Conservation (phyloP, 106 monocot species). For the Phalaenopsis aphrodite region DNA sequence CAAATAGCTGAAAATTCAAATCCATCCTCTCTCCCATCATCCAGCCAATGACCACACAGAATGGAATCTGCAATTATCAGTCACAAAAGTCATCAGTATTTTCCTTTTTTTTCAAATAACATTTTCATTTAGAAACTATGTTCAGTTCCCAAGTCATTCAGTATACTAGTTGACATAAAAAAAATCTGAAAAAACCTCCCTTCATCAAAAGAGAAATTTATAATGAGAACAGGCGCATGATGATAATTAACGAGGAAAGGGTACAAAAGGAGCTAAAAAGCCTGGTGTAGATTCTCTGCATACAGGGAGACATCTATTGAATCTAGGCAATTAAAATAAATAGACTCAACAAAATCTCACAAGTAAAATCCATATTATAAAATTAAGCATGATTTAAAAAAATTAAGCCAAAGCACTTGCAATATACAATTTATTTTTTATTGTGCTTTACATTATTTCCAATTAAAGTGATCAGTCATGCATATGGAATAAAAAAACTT, state of each 20-base stretch:
- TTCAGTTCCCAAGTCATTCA: background rate
- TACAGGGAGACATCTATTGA: background rate
- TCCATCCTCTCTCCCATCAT: constrained; percentile 79
- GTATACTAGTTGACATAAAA: background rate
- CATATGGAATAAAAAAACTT: background rate
- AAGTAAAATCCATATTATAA: background rate
- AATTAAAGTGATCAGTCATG: background rate
- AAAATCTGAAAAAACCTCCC: background rate
- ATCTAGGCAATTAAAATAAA: background rate
- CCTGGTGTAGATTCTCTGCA: background rate
- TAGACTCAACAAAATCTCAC: background rate
- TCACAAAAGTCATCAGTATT: constrained; percentile 5
- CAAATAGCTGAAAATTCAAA: constrained; percentile 90
- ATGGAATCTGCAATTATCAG: constrained; percentile 61
- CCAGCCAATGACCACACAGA: constrained; percentile 94
- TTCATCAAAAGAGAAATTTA: background rate
- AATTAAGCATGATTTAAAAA: background rate
- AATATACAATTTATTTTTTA: background rate
- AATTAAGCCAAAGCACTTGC: background rate
- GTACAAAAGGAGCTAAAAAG: background rate
- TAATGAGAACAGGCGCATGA: background rate
- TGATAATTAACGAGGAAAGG: background rate
- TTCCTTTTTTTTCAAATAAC: no score
- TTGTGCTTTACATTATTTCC: background rate
- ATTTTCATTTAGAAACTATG: background rate